Percentiles rank a stretch among this genome's conserved stretches.
phyloP scores from a whole-genome alignment of 805 yeast species.

The Saturnispora hagleri region DNA sequence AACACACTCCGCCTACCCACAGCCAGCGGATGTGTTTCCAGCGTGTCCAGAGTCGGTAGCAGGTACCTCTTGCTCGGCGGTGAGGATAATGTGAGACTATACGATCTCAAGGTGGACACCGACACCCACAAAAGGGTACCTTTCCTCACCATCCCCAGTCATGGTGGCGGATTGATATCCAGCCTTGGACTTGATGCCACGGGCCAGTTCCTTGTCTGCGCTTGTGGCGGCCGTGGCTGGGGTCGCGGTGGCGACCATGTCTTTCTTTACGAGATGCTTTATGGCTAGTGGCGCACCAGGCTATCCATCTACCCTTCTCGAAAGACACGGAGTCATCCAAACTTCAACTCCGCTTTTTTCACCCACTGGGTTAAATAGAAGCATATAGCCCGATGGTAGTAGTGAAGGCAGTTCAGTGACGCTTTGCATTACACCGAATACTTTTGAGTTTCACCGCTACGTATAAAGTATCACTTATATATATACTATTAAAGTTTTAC shows the following conservation, averaged over 20 bases:
- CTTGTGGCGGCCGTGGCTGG: slow-evolving; percentile 97
- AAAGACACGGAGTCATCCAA: background rate
- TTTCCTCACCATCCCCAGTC: slow-evolving; percentile 89
- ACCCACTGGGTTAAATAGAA: background rate
- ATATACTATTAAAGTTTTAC: background rate
- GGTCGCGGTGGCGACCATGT: slow-evolving; percentile 79
- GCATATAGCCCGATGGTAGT: background rate
- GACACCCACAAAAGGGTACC: slow-evolving; percentile 41
- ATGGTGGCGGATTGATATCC: slow-evolving; percentile 85
- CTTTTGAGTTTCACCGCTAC: background rate
- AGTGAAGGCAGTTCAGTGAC: background rate
- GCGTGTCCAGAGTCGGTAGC: slow-evolving; percentile 18
- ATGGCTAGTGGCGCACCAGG: background rate
- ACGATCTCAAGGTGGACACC: slow-evolving; percentile 47
- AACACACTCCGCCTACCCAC: slow-evolving; percentile 66
- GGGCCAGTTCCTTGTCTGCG: slow-evolving; percentile 77
- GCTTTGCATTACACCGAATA: background rate
- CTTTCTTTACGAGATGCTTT: slow-evolving; percentile 25
- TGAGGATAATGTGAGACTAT: slow-evolving; percentile 78
- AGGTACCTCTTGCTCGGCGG: slow-evolving; percentile 77
- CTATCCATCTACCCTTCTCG: background rate
- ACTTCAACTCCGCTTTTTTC: background rate
- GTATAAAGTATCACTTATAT: background rate
- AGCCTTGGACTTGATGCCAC: slow-evolving; percentile 44
- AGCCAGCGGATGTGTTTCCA: slow-evolving; percentile 85